Percentiles rank a stretch among this genome's conserved stretches.
phyloP scores from a whole-genome alignment of 1,284 basidiomycete species.

The Microbotryomycetes sp. region DNA sequence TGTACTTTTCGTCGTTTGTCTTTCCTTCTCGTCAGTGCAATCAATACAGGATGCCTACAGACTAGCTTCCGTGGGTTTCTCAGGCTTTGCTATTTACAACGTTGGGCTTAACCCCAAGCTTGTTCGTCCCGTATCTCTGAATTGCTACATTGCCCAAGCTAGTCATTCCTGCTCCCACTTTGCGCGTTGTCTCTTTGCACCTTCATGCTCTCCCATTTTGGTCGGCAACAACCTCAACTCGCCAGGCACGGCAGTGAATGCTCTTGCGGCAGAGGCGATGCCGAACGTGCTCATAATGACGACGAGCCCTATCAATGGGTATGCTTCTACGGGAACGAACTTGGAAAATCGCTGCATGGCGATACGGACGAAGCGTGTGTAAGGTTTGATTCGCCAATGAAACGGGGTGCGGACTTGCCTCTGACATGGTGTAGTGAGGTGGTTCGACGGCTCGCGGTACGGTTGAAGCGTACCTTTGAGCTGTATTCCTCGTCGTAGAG shows the following conservation, averaged over 20 bases:
- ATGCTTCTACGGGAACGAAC: constrained; percentile 4
- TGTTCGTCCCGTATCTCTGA: too few relatives aligned
- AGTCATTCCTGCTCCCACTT: not conserved
- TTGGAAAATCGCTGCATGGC: not conserved
- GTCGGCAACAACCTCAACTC: constrained; percentile 1
- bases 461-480: not conserved
- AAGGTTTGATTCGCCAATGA: not conserved
- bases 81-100: too few relatives aligned
- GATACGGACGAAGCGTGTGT: not conserved
- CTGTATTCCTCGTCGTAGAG: too few relatives aligned
- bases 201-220: not conserved
- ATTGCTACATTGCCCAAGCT: not conserved
- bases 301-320: not conserved
- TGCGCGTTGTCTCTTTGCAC: not conserved
- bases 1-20: not conserved
- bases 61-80: too few relatives aligned
- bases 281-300: not conserved
- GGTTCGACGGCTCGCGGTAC: not conserved
- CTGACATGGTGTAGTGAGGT: not conserved
- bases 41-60: too few relatives aligned
- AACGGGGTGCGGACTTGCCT: not conserved
- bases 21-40: too few relatives aligned
- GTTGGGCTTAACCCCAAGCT: too few relatives aligned
- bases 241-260: constrained; percentile 1
- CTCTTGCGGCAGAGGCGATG: not conserved